A percentile compares a stretch with the other conserved stretches of the same genome.
phyloP scores from a whole-genome alignment of 1,284 basidiomycete species.

The Blastosporella zonata region DNA sequence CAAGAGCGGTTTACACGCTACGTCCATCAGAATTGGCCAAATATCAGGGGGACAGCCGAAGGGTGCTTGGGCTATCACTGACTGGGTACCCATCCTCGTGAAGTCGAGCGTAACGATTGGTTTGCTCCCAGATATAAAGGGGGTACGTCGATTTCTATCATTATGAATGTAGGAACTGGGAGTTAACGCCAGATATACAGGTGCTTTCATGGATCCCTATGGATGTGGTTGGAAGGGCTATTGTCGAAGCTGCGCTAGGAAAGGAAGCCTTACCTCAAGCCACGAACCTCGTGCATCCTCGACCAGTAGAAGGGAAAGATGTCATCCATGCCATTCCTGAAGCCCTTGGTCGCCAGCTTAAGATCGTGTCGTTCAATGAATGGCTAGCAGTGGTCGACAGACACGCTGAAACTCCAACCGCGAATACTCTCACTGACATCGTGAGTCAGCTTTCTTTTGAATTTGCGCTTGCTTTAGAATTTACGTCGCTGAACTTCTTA shows the following conservation, averaged over 20 bases:
- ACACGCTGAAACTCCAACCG: conserved; percentile 8
- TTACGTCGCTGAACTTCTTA: background rate
- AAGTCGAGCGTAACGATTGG: conserved; percentile 2
- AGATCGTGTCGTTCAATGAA: conserved; percentile 26
- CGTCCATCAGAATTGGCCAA: background rate
- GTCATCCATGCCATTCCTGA: too few species aligned
- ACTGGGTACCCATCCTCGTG: conserved; percentile 6
- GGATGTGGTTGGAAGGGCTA: too few species aligned
- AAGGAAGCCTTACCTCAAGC: too few species aligned
- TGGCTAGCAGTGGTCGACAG: conserved; percentile 29
- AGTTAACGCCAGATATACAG: too few species aligned
- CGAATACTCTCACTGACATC: background rate
- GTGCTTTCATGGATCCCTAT: too few species aligned
- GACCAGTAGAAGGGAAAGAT: too few species aligned
- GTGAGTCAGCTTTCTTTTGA: background rate
- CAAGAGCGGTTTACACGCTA: background rate
- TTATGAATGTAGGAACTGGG: conserved; percentile 13
- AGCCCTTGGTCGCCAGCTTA: conserved; percentile 20
- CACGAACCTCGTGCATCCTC: too few species aligned
- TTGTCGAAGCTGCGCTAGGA: too few species aligned
- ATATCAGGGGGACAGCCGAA: background rate
- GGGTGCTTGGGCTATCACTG: conserved; percentile 1
- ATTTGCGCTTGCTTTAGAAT: too few species aligned
- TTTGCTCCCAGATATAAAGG: conserved; percentile 4
- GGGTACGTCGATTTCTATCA: conserved; percentile 24